Evolutionary conservation across 805 yeast genomes (phyloP).

Genomic region (Yamadazyma philogaea): DNA sequence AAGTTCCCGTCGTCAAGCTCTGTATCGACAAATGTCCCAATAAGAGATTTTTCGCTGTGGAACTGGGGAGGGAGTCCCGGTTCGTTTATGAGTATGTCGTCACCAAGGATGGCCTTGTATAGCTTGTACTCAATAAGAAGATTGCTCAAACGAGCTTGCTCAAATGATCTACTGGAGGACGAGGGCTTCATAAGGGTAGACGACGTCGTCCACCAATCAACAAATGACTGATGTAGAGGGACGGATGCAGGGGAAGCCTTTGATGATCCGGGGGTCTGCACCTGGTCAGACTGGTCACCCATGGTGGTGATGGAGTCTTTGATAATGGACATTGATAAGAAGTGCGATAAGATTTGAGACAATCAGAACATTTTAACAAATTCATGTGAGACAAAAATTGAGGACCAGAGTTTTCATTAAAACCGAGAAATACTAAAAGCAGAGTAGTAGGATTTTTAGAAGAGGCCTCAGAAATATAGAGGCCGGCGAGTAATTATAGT

Average conservation of each 20-base stretch:
- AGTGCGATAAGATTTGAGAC: background rate
- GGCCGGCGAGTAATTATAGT: no score
- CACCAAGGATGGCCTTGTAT: conserved; percentile 30
- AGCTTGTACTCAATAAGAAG: conserved; percentile 32
- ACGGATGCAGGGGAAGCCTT: conserved; percentile 18
- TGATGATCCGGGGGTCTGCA: background rate
- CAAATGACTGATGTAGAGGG: conserved; percentile 19
- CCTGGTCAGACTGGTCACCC: conserved; percentile 20
- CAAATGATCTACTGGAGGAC: conserved; percentile 4
- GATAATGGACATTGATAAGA: conserved; percentile 2
- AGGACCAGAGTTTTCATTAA: no score
- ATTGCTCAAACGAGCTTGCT: conserved; percentile 24
- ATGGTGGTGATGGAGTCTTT: conserved; percentile 23
- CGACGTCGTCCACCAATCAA: conserved; percentile 40
- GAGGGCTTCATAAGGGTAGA: conserved; percentile 20
- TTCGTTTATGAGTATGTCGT: conserved; percentile 24
- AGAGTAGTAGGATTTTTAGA: no score
- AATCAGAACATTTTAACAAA: no score
- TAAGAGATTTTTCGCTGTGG: conserved; percentile 1
- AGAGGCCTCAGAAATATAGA: no score
- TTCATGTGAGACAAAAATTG: no score
- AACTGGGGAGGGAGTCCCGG: conserved; percentile 15
- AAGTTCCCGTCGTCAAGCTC: conserved; percentile 24
- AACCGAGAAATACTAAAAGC: no score
- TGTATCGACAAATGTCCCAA: conserved; percentile 29